Evolutionary conservation across 2,329 filamentous ascomycete species (phyloP).

Genomic region (Grosmannia clavigera): DNA sequence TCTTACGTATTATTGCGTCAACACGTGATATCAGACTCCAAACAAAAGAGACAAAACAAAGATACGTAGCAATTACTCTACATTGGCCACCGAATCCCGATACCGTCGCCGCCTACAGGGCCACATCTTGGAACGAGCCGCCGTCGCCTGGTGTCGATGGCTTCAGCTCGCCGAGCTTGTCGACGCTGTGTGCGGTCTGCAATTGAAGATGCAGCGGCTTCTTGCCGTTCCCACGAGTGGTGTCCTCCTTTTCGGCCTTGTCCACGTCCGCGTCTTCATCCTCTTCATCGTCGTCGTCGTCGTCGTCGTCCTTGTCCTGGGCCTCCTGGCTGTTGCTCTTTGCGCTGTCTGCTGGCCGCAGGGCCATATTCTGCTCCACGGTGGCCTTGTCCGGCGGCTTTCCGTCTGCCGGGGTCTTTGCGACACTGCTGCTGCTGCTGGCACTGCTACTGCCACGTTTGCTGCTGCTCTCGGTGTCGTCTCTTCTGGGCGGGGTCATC

Average conservation of each 20-base stretch:
- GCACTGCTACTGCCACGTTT: conserved; percentile 11
- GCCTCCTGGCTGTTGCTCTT: conserved; percentile 21
- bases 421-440: conserved; percentile 14
- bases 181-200: neutral
- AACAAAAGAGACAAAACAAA: neutral
- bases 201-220: neutral
- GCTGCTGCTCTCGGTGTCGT: conserved; percentile 1
- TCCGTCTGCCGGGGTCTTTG: conserved; percentile 12
- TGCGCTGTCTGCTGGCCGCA: conserved; percentile 24
- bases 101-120: conserved; percentile 26
- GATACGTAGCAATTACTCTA: neutral
- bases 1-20: neutral
- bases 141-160: conserved; percentile 35
- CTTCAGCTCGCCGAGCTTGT: conserved; percentile 14
- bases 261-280: conserved; percentile 14
- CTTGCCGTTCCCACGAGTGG: conserved; percentile 18
- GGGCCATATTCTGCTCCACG: conserved; percentile 40
- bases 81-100: neutral
- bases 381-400: conserved; percentile 25
- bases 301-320: conserved; percentile 28
- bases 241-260: conserved; percentile 20
- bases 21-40: neutral
- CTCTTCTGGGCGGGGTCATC: conserved; percentile 10
- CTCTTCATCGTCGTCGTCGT: neutral
- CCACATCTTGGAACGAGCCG: conserved; percentile 52